phyloP scores from a whole-genome alignment of 2,329 filamentous ascomycete genomes.

The Neofusicoccum sp. region DNA sequence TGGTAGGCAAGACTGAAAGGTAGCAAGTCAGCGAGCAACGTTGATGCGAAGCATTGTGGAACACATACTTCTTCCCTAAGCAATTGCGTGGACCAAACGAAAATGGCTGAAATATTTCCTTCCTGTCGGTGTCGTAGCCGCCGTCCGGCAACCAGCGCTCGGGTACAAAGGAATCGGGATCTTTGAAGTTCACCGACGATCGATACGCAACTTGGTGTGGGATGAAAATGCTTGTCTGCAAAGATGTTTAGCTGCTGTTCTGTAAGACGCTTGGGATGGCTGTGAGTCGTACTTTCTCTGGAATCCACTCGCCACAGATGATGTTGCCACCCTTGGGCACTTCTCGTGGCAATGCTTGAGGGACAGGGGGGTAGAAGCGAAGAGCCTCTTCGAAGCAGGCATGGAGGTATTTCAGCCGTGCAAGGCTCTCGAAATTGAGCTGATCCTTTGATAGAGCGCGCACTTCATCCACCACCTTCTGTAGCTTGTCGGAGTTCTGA shows the following conservation, averaged over 20 bases:
- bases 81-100: conserved; percentile 42
- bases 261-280: neutral
- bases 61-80: conserved; percentile 37
- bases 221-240: conserved; percentile 18
- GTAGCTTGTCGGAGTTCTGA: conserved; percentile 25
- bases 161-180: conserved; percentile 38
- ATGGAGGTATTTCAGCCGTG: conserved; percentile 35
- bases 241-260: neutral
- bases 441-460: conserved; percentile 28
- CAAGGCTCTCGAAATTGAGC: conserved; percentile 33
- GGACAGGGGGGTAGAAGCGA: conserved; percentile 43
- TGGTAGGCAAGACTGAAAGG: conserved; percentile 34
- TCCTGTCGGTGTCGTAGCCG: conserved; percentile 31
- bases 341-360: conserved; percentile 31
- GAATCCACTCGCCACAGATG: conserved; percentile 38
- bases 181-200: conserved; percentile 31
- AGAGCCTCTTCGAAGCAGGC: conserved; percentile 43
- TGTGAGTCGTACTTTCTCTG: conserved; percentile 22
- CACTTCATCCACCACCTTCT: conserved; percentile 30
- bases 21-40: conserved; percentile 12
- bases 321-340: conserved; percentile 36
- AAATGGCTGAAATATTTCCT: conserved; percentile 43
- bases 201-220: conserved; percentile 16
- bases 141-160: conserved; percentile 39
- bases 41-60: neutral